Conservation (phyloP, 192 early-diverging fungal species). For the Chytriomyces confervae region DNA sequence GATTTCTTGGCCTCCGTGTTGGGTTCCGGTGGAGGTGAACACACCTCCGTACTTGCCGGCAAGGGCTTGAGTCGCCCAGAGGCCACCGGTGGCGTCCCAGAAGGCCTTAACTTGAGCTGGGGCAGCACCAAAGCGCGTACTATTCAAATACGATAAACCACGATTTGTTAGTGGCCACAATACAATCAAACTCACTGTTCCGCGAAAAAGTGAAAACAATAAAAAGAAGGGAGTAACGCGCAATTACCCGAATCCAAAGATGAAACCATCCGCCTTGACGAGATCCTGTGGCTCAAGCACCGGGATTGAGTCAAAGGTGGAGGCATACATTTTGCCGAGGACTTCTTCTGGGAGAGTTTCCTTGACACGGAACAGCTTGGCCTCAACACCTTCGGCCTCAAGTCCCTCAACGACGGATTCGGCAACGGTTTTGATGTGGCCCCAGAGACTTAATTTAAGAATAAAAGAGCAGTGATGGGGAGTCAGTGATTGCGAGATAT, state of each 20-base stretch:
- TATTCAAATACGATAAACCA: background rate
- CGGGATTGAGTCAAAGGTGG: conserved; percentile 57
- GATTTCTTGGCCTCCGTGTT: conserved; percentile 83
- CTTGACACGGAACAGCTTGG: conserved; percentile 59
- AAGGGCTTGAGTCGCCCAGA: conserved; percentile 63
- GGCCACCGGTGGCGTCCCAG: conserved; percentile 67
- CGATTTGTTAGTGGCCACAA: background rate
- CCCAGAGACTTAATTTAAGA: conserved; percentile 22
- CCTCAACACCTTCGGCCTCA: conserved; percentile 61
- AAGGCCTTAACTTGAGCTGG: conserved; percentile 83
- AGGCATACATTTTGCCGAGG: conserved; percentile 72
- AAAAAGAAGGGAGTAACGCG: no score
- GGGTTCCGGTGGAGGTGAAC: conserved; percentile 76
- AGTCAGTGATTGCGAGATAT: background rate
- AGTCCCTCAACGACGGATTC: conserved; percentile 67
- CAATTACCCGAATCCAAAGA: conserved; percentile 70
- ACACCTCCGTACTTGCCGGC: conserved; percentile 73
- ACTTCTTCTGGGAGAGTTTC: conserved; percentile 73
- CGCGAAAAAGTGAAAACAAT: conserved; percentile 8
- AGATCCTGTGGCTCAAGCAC: conserved; percentile 60
- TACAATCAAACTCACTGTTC: background rate
- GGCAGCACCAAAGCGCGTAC: conserved; percentile 66
- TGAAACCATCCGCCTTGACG: conserved; percentile 66
- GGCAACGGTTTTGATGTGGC: conserved; percentile 76
- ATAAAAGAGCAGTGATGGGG: background rate